Percentiles rank a stretch among this genome's conserved stretches.
phyloP scores from a whole-genome alignment of 108 stramenopile genomes.

The Skeletonema marinoi region DNA sequence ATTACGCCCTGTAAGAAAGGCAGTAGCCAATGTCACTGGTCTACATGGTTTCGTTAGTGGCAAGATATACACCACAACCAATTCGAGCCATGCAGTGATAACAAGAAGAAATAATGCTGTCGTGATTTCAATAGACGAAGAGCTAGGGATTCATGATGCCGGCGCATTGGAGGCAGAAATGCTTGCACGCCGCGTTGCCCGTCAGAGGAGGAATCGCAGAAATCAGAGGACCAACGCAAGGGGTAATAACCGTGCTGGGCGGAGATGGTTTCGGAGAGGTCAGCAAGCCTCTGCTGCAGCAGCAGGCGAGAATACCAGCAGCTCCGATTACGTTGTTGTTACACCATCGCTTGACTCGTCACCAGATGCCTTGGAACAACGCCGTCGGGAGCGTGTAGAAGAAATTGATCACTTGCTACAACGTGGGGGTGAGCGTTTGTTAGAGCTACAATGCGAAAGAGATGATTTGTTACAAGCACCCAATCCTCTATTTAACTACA shows the following conservation, averaged over 20 bases:
- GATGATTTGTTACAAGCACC: slow-evolving; percentile 81
- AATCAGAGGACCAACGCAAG: slow-evolving; percentile 1
- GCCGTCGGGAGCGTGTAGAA: slow-evolving; percentile 65
- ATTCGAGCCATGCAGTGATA: not conserved
- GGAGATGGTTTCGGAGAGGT: slow-evolving; percentile 48
- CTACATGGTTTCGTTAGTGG: slow-evolving; percentile 86
- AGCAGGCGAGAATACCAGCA: not conserved
- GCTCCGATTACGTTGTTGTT: slow-evolving; percentile 36
- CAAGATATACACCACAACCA: slow-evolving; percentile 36
- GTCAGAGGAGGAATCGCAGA: slow-evolving; percentile 14
- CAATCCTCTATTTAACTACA: slow-evolving; percentile 89
- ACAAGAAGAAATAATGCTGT: slow-evolving; percentile 23
- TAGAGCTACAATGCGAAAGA: slow-evolving; percentile 82
- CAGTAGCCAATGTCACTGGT: slow-evolving; percentile 65
- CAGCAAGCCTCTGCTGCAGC: not conserved
- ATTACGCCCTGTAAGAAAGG: slow-evolving; percentile 72
- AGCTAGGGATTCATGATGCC: slow-evolving; percentile 40
- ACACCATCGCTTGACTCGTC: slow-evolving; percentile 39
- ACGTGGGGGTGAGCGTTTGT: slow-evolving; percentile 53
- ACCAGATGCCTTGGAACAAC: slow-evolving; percentile 50
- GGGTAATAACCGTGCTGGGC: slow-evolving; percentile 8
- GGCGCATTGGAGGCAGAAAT: slow-evolving; percentile 41
- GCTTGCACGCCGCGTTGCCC: slow-evolving; percentile 26
- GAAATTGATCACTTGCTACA: slow-evolving; percentile 77
- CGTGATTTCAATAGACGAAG: slow-evolving; percentile 49